phyloP scores from a whole-genome alignment of 139 green algal genomes.

The Chlamydomonas incerta region DNA sequence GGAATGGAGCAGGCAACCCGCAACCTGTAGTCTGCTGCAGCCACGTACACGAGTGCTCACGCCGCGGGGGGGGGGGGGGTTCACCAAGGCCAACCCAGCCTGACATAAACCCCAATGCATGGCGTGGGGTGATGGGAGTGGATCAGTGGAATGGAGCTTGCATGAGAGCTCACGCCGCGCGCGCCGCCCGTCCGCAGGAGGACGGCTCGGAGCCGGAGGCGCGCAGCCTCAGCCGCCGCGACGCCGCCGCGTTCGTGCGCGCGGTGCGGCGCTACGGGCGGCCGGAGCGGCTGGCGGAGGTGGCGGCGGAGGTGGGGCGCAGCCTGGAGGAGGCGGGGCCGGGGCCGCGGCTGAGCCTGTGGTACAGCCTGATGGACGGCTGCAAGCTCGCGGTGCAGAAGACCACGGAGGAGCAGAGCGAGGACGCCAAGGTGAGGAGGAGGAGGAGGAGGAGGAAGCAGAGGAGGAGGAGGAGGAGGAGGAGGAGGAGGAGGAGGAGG shows the following conservation, averaged over 20 bases:
- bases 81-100: too few species aligned
- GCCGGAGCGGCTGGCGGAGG: conserved; percentile 47
- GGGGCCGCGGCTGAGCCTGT: conserved; percentile 56
- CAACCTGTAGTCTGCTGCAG: too few species aligned
- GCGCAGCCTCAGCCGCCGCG: conserved; percentile 59
- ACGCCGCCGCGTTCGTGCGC: conserved; percentile 78
- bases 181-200: too few species aligned
- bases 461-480: neutral
- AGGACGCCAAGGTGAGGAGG: conserved; percentile 58
- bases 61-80: too few species aligned
- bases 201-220: conserved; percentile 18
- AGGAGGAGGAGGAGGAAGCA: neutral
- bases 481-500: neutral
- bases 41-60: too few species aligned
- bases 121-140: too few species aligned
- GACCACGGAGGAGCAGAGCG: conserved; percentile 39
- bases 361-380: conserved; percentile 59
- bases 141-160: too few species aligned
- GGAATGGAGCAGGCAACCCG: too few species aligned
- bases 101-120: too few species aligned
- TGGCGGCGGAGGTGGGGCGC: conserved; percentile 66
- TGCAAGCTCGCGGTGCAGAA: conserved; percentile 58
- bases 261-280: conserved; percentile 71
- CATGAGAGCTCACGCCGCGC: too few species aligned
- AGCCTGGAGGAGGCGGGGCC: conserved; percentile 49